Evolutionary conservation across 2,329 filamentous ascomycete species (phyloP).

Genomic region (Ceratocystis variospora): DNA sequence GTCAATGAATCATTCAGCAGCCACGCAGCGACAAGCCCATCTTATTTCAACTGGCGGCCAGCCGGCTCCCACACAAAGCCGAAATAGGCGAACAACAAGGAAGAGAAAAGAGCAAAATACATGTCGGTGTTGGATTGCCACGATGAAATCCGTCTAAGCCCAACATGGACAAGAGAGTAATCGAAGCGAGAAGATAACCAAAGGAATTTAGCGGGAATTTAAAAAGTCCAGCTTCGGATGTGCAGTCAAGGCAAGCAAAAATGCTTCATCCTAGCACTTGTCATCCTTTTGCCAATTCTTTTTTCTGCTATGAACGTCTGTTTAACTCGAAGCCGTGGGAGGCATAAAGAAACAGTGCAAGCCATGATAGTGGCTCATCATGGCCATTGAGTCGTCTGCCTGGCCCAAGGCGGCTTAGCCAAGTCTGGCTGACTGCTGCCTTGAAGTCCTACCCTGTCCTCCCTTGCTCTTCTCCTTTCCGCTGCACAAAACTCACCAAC

Average conservation of each 20-base stretch:
- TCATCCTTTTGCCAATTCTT: too few species aligned
- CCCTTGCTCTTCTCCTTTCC: too few species aligned
- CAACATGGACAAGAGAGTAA: not conserved
- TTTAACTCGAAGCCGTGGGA: too few species aligned
- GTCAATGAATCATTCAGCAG: not conserved
- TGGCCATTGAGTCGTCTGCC: too few species aligned
- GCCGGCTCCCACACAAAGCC: not conserved
- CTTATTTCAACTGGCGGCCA: not conserved
- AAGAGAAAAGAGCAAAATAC: not conserved
- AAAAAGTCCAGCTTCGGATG: not conserved
- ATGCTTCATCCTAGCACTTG: too few species aligned
- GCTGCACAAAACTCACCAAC: too few species aligned
- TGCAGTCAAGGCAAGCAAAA: not conserved
- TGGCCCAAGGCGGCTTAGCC: too few species aligned
- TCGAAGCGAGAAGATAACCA: not conserved
- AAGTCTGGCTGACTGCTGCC: too few species aligned
- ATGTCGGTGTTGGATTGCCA: not conserved
- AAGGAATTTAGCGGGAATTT: not conserved
- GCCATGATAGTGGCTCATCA: too few species aligned
- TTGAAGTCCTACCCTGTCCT: too few species aligned
- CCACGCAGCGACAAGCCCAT: not conserved
- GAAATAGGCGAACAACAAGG: not conserved
- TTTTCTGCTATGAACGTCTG: too few species aligned
- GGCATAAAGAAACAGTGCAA: too few species aligned
- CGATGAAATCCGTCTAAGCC: slow-evolving; percentile 4